A percentile compares a stretch with the other conserved stretches of the same genome.
These are phyloP conservation scores for Aspergillus amoenus DNA, from an alignment of 2,329 filamentous ascomycete species.

Conservation along the genomic window DNA sequence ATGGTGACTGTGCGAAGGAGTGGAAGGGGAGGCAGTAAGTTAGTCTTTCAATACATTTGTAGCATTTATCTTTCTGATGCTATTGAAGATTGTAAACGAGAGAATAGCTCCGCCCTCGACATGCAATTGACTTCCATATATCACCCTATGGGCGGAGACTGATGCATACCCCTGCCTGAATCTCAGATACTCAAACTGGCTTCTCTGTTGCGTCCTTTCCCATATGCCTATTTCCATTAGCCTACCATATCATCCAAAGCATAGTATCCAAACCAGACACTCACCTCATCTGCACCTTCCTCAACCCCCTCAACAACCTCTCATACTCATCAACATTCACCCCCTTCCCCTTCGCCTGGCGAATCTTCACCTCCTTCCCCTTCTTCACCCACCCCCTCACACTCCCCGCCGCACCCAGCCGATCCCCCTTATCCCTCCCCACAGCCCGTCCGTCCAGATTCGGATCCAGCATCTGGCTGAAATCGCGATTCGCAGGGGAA, in stretches of 20 bases:
- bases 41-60: neutral
- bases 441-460: neutral
- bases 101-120: too few relatives aligned
- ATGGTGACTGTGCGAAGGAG: conserved; percentile 4
- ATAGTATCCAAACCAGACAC: neutral
- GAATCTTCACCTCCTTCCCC: conserved; percentile 2
- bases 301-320: conserved; percentile 9
- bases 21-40: neutral
- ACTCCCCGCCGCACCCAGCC: neutral
- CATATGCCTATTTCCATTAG: neutral
- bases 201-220: neutral
- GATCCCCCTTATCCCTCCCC: neutral
- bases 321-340: conserved; percentile 2
- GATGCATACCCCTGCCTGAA: too few relatives aligned
- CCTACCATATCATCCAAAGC: too few relatives aligned
- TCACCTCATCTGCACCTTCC: conserved; percentile 11
- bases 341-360: neutral
- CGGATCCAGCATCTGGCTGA: conserved; percentile 1
- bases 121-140: too few relatives aligned
- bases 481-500: conserved; percentile 6
- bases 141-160: too few relatives aligned
- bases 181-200: too few relatives aligned
- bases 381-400: conserved; percentile 12
- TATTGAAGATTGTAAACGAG: too few relatives aligned
- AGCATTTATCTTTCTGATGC: neutral